Percentiles rank a stretch among this genome's conserved stretches.
Conservation (phyloP, 371 early-diverging fungal species). For the Lichtheimia corymbifera region DNA sequence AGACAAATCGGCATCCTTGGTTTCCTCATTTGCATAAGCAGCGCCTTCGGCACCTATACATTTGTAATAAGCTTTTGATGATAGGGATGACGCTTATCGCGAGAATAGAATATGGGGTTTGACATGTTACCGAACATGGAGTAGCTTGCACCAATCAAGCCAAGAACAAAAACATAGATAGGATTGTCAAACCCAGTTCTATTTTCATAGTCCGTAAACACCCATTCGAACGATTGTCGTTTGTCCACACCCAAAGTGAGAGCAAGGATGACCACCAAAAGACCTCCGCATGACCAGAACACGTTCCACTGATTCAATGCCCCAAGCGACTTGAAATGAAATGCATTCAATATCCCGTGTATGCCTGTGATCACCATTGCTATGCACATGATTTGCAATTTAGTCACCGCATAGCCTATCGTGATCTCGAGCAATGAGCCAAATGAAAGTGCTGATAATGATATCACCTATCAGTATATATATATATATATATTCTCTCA, state of each 20-base stretch:
- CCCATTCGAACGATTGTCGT: slow-evolving; percentile 30
- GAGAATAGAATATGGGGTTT: not conserved
- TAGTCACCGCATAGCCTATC: slow-evolving; percentile 19
- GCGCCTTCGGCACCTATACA: slow-evolving; percentile 42
- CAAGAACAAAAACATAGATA: slow-evolving; percentile 38
- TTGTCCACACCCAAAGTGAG: slow-evolving; percentile 20
- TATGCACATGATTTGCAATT: slow-evolving; percentile 25
- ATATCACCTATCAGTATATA: too few relatives aligned
- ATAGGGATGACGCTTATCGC: not conserved
- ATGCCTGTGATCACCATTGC: slow-evolving; percentile 26
- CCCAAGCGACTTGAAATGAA: slow-evolving; percentile 22
- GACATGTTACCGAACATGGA: slow-evolving; percentile 40
- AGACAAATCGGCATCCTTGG: slow-evolving; percentile 42
- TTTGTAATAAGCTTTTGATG: not conserved
- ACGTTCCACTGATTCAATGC: slow-evolving; percentile 42
- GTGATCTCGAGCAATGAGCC: slow-evolving; percentile 31
- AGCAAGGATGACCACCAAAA: slow-evolving; percentile 26
- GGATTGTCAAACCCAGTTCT: slow-evolving; percentile 42
- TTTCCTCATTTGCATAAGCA: slow-evolving; percentile 45
- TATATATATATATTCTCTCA: not conserved
- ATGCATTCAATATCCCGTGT: slow-evolving; percentile 35
- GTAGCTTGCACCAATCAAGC: slow-evolving; percentile 47
- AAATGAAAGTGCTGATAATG: slow-evolving; percentile 22
- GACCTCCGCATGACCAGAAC: slow-evolving; percentile 45
- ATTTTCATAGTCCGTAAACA: slow-evolving; percentile 43